These are phyloP conservation scores for Lachnellula subtilissima DNA, from an alignment of 2,329 filamentous ascomycete genomes.

Conservation along the genomic window DNA sequence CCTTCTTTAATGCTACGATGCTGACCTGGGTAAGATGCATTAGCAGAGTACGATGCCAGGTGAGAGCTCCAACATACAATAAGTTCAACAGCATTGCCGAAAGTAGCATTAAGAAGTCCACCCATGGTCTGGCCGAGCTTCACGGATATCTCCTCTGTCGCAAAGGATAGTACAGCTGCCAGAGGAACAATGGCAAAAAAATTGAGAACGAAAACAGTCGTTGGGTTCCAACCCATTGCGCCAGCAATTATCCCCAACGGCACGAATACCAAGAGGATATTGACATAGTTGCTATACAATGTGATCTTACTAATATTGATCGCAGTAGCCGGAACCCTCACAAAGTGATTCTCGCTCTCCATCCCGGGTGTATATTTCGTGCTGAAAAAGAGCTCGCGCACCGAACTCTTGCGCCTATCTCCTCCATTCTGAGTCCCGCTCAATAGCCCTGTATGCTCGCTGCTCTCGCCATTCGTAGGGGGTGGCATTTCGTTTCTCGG, in stretches of 20 bases:
- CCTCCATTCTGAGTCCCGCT: slow-evolving; percentile 18
- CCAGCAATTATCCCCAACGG: slow-evolving; percentile 71
- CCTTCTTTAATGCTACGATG: slow-evolving; percentile 79
- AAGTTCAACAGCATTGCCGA: slow-evolving; percentile 51
- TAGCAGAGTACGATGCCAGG: neutral
- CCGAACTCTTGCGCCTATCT: slow-evolving; percentile 9
- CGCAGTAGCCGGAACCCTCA: slow-evolving; percentile 24
- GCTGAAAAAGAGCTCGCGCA: slow-evolving; percentile 25
- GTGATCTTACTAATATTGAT: slow-evolving; percentile 31
- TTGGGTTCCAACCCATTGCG: slow-evolving; percentile 45
- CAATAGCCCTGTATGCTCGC: slow-evolving; percentile 26
- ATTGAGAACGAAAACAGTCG: slow-evolving; percentile 52
- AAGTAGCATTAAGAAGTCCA: slow-evolving; percentile 47
- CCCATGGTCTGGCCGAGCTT: slow-evolving; percentile 54
- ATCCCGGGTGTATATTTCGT: slow-evolving; percentile 26
- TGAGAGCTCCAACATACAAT: slow-evolving; percentile 37
- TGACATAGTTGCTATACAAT: slow-evolving; percentile 51
- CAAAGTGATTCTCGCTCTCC: slow-evolving; percentile 27
- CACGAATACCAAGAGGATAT: slow-evolving; percentile 72
- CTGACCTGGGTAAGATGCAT: slow-evolving; percentile 59
- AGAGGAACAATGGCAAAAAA: slow-evolving; percentile 56
- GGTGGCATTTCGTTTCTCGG: slow-evolving; percentile 9
- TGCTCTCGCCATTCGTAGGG: slow-evolving; percentile 17
- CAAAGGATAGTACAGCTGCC: slow-evolving; percentile 42
- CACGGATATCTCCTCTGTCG: slow-evolving; percentile 38